A percentile compares a stretch with the other conserved stretches of the same genome.
phyloP scores from a whole-genome alignment of 148 eudicot genomes.

The Nyssa sinensis region DNA sequence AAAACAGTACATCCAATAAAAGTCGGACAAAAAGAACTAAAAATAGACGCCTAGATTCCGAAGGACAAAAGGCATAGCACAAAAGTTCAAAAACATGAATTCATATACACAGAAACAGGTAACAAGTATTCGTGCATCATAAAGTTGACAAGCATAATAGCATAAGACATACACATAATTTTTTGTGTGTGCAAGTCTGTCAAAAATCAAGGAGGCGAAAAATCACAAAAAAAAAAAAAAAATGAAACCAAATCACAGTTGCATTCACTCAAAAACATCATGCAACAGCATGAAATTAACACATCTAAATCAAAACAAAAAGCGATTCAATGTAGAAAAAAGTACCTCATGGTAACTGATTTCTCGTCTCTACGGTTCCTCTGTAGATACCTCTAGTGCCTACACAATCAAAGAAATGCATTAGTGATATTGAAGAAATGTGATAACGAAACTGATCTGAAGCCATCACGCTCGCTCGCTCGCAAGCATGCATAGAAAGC shows the following conservation, averaged over 20 bases:
- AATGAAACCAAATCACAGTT: background rate
- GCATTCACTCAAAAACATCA: too few relatives aligned
- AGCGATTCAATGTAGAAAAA: background rate
- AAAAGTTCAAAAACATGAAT: too few relatives aligned
- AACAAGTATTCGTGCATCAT: too few relatives aligned
- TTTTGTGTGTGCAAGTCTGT: background rate
- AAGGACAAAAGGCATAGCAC: too few relatives aligned
- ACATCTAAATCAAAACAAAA: background rate
- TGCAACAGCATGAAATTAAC: too few relatives aligned
- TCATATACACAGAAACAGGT: too few relatives aligned
- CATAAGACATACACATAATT: too few relatives aligned
- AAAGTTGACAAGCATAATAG: too few relatives aligned
- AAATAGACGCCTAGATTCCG: too few relatives aligned
- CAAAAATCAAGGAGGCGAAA: background rate
- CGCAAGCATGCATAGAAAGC: background rate
- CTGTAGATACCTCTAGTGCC: background rate
- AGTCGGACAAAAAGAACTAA: background rate
- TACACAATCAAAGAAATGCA: background rate
- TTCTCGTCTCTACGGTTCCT: background rate
- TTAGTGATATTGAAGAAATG: background rate
- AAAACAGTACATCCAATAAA: background rate
- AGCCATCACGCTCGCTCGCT: background rate
- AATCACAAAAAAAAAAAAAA: too few relatives aligned
- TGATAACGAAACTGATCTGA: background rate
- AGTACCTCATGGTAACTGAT: constrained; percentile 15